Evolutionary conservation across 1,139 yeast genomes (phyloP).

Genomic region (Pichia sp.): DNA sequence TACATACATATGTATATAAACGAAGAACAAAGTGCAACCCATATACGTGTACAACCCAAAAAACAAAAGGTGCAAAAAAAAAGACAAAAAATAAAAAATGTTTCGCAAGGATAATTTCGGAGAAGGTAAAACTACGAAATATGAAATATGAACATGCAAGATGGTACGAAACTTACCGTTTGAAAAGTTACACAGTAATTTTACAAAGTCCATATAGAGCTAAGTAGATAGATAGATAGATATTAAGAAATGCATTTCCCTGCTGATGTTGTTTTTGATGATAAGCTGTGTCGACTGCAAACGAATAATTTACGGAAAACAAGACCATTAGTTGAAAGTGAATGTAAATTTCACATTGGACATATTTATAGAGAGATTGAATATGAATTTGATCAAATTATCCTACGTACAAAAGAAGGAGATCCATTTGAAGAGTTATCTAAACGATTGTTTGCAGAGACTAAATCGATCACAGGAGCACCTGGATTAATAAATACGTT

Average conservation of each 20-base stretch:
- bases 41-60: background rate
- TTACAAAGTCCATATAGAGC: background rate
- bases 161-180: background rate
- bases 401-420: background rate
- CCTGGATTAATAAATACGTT: slow-evolving; percentile 9
- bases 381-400: slow-evolving; percentile 10
- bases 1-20: too few relatives aligned
- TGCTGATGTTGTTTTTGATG: slow-evolving; percentile 2
- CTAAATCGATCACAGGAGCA: slow-evolving; percentile 3
- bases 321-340: slow-evolving; percentile 11
- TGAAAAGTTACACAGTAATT: background rate
- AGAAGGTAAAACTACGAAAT: background rate
- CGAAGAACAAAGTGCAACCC: too few relatives aligned
- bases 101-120: background rate
- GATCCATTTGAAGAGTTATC: background rate
- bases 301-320: slow-evolving; percentile 11
- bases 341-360: slow-evolving; percentile 13
- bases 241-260: slow-evolving; percentile 7
- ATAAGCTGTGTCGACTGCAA: slow-evolving; percentile 10
- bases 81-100: background rate
- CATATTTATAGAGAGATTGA: slow-evolving; percentile 11
- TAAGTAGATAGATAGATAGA: background rate
- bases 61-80: background rate
- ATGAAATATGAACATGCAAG: too few relatives aligned
- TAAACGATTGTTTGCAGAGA: slow-evolving; percentile 4